A percentile compares a stretch with the other conserved stretches of the same genome.
These are phyloP conservation scores for Turritis glabra DNA, from an alignment of 345 rosid species.

Conservation along the genomic window DNA sequence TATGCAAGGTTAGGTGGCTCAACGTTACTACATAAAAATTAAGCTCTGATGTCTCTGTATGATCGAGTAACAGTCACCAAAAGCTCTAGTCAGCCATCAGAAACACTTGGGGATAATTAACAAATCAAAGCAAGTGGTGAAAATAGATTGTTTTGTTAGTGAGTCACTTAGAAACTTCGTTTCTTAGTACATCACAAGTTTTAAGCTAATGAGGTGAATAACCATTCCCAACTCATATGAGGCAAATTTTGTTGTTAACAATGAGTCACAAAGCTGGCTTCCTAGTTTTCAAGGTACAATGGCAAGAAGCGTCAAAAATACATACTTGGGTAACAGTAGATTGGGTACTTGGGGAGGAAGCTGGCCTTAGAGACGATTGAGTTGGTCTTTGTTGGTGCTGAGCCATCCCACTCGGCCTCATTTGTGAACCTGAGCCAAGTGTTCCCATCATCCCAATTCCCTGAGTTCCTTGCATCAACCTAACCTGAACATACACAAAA, in stretches of 20 bases:
- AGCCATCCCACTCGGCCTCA: constrained; percentile 70
- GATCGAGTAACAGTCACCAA: background rate
- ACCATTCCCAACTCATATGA: background rate
- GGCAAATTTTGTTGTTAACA: background rate
- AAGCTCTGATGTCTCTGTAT: background rate
- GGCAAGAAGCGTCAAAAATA: constrained; percentile 1
- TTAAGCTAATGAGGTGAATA: background rate
- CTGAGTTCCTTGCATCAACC: constrained; percentile 63
- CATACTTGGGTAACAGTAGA: constrained; percentile 66
- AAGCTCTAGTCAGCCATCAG: constrained; percentile 1
- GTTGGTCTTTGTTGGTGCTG: constrained; percentile 82
- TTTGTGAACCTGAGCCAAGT: constrained; percentile 59
- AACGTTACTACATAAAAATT: background rate
- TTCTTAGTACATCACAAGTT: background rate
- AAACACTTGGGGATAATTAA: background rate
- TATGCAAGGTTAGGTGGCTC: background rate
- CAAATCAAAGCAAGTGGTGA: background rate
- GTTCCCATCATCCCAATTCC: constrained; percentile 73
- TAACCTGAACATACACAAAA: constrained; percentile 43
- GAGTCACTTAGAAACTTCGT: background rate
- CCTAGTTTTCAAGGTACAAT: background rate
- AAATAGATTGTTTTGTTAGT: background rate
- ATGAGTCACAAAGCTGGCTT: background rate
- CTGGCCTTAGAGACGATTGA: constrained; percentile 63
- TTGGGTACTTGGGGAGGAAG: constrained; percentile 57